Evolutionary conservation across 108 stramenopile genomes (phyloP).

Genomic region (Cylindrotheca closterium): DNA sequence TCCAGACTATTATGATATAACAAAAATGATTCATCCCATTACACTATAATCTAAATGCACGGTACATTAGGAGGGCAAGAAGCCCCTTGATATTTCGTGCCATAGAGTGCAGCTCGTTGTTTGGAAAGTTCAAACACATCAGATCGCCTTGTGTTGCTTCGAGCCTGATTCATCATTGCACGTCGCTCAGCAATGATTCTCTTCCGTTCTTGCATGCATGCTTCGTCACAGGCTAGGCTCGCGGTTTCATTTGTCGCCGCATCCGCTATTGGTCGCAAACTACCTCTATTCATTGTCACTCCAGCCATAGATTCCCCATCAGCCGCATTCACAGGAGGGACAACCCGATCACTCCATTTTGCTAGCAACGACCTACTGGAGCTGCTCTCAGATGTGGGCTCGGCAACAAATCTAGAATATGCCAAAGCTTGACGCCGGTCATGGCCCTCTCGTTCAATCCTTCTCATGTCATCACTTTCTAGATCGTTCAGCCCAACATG

Average conservation of each 20-base stretch:
- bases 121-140: conserved; percentile 51
- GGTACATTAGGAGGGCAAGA: conserved; percentile 17
- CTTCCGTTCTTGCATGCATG: conserved; percentile 28
- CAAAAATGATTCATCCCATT: neutral
- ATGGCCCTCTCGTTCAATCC: conserved; percentile 48
- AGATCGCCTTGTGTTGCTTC: conserved; percentile 34
- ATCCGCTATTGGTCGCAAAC: conserved; percentile 1
- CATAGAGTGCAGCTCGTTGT: conserved; percentile 41
- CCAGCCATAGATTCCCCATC: neutral
- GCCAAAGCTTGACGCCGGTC: conserved; percentile 36
- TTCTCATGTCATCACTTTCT: conserved; percentile 52
- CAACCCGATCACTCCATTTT: neutral
- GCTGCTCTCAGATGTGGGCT: neutral
- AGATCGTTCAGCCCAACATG: conserved; percentile 71
- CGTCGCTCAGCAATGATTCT: conserved; percentile 28
- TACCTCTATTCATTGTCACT: no score
- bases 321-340: neutral
- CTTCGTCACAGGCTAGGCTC: conserved; percentile 21
- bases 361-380: neutral
- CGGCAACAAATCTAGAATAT: conserved; percentile 19
- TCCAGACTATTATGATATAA: no score
- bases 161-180: conserved; percentile 50
- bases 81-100: conserved; percentile 28
- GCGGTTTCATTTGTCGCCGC: neutral
- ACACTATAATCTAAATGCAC: conserved; percentile 15